Conservation (phyloP, 805 yeast genomes). For the Saturnispora sanitii region DNA sequence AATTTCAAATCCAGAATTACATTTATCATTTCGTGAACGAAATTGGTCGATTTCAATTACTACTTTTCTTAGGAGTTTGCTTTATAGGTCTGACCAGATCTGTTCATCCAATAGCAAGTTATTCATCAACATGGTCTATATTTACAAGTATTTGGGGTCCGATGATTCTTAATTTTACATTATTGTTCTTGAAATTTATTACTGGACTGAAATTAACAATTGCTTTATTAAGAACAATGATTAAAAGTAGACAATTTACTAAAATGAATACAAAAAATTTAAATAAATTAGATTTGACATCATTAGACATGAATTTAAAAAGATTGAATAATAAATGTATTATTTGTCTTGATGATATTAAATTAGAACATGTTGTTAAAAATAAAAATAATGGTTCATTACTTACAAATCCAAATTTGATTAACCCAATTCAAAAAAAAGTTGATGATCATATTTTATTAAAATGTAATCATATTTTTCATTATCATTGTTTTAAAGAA, state of each 20-base stretch:
- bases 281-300: background rate
- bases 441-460: slow-evolving; percentile 3
- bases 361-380: background rate
- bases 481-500: slow-evolving; percentile 13
- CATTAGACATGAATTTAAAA: slow-evolving; percentile 1
- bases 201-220: slow-evolving; percentile 12
- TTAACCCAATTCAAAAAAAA: too few species aligned
- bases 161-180: slow-evolving; percentile 11
- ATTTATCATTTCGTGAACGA: slow-evolving; percentile 9
- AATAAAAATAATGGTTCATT: background rate
- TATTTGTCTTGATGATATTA: slow-evolving; percentile 14
- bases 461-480: slow-evolving; percentile 16
- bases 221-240: slow-evolving; percentile 11
- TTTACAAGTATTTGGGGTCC: slow-evolving; percentile 12
- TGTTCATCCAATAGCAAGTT: slow-evolving; percentile 6
- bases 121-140: slow-evolving; percentile 3
- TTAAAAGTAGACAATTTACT: slow-evolving; percentile 15
- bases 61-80: slow-evolving; percentile 9
- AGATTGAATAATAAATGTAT: slow-evolving; percentile 14
- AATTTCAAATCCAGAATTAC: slow-evolving; percentile 10
- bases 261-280: slow-evolving; percentile 6
- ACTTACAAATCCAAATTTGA: background rate
- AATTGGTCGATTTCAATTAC: slow-evolving; percentile 7
- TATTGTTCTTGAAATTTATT: slow-evolving; percentile 13
- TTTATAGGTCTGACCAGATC: slow-evolving; percentile 9